Evolutionary conservation across 2,329 filamentous ascomycete species (phyloP).

Genomic region (Scopulariopsis brevicaulis): DNA sequence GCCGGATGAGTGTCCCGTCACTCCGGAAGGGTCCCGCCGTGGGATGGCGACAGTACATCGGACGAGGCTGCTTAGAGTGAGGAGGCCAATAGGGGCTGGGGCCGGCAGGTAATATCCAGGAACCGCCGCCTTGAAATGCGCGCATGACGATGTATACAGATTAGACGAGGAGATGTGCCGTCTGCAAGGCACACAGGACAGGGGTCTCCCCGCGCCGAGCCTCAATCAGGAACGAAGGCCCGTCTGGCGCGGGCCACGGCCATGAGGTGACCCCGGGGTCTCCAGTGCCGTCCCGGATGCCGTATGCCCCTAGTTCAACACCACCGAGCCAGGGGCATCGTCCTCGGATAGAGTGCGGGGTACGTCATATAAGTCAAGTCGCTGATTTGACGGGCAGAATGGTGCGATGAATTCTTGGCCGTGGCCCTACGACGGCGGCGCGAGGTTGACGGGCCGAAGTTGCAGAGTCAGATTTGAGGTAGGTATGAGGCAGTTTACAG

Average conservation of each 20-base stretch:
- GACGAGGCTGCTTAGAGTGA: background rate
- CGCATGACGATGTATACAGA: background rate
- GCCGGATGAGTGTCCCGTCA: background rate
- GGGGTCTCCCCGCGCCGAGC: background rate
- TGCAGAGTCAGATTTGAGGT: background rate
- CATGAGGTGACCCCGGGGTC: slow-evolving; percentile 12
- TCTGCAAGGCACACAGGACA: background rate
- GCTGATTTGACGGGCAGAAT: background rate
- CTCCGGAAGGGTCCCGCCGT: background rate
- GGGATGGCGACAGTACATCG: background rate
- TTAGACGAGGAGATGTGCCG: background rate
- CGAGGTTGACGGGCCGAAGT: background rate
- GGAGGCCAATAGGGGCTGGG: background rate
- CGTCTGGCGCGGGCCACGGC: slow-evolving; percentile 12
- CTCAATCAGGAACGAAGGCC: slow-evolving; percentile 23
- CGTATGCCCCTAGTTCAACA: background rate
- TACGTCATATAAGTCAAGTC: background rate
- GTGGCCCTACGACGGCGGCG: background rate
- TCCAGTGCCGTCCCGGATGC: background rate
- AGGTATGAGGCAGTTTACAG: background rate
- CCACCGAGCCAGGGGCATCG: background rate
- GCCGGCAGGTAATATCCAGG: background rate
- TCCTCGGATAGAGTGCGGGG: background rate
- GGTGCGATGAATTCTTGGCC: background rate
- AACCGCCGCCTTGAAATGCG: background rate